Evolutionary conservation across 2,329 filamentous ascomycete genomes (phyloP), one percentile per base, ranked within the genome.

Genomic region (Parascedosporium putredinis): DNA sequence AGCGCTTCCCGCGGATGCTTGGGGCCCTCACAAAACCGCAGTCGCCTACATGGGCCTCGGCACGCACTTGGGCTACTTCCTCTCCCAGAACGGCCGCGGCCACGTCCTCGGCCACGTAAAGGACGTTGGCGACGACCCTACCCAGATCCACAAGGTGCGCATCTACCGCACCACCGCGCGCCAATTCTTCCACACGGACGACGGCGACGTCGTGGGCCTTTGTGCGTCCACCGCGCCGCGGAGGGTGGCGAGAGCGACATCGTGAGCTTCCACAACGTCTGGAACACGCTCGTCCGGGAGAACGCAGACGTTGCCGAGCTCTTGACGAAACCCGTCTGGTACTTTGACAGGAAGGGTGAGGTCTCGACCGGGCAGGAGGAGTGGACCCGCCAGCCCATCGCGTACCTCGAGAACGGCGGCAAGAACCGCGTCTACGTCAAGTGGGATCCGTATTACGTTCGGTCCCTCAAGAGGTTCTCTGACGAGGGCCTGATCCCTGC

Each of bases 261-360:
- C 50, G 84, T 85, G 47, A 86, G 81, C 53, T 77, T 82, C 16
- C 88, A 95, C 64, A 71, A 82, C 56, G 85, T 94, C 34, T 95
- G 85, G 79, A 95, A 95, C 66, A 76, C 76, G 33, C 73, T 95
- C 31, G 86, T 88, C 62, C 66, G 65, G 34, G 80, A 91, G 61
- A 75, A 86, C 22, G 87, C 88, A 0, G 88, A 91, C 59, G 83
- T 94, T 1, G 83, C 87, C 1, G 79, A 86, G 63, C 74, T 82
- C 5, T 71, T 95, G 49, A 84, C 85, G 1, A 69, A 83, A 62
- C 88, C 88, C 1, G 79, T 88, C 55, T 95, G 88, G 88, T 93
- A 94, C 69, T 91, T 94, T 64, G 88, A 95, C 66, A 83, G 88
- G 50, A 95, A 95, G 70, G 88, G 88, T 9, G 88, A 95, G 70